Conservation (phyloP, 495 filamentous ascomycete genomes). For the Rusavskia elegans region DNA sequence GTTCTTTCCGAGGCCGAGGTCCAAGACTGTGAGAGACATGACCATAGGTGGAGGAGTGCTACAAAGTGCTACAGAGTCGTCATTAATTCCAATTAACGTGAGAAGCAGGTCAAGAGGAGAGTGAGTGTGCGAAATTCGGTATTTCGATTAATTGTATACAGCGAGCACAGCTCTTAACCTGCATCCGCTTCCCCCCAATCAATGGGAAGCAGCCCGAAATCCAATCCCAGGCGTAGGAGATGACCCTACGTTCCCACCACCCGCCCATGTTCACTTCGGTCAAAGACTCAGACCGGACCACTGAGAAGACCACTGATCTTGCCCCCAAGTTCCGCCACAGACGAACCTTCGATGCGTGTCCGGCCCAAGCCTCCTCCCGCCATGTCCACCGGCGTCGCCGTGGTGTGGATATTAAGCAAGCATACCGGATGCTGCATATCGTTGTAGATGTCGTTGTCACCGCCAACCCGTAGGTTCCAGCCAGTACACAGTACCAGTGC, state of each 20-base stretch:
- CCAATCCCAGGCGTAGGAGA: slow-evolving; percentile 35
- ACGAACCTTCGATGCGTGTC: slow-evolving; percentile 16
- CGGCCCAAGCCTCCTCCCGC: slow-evolving; percentile 3
- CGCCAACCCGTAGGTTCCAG: slow-evolving; percentile 24
- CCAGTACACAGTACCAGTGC: slow-evolving; percentile 30
- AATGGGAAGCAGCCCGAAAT: slow-evolving; percentile 24
- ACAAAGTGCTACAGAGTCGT: too few relatives aligned
- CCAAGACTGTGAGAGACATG: too few relatives aligned
- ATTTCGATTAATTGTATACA: slow-evolving; percentile 3
- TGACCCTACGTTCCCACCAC: slow-evolving; percentile 27
- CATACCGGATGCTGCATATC: slow-evolving; percentile 29
- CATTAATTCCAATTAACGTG: too few relatives aligned
- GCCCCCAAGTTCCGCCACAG: slow-evolving; percentile 25
- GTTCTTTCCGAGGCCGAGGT: too few relatives aligned
- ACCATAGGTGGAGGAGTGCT: too few relatives aligned
- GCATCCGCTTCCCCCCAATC: slow-evolving; percentile 29
- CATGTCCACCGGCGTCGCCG: slow-evolving; percentile 4
- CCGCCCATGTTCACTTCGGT: slow-evolving; percentile 7
- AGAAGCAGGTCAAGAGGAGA: too few relatives aligned
- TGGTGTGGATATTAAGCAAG: slow-evolving; percentile 13
- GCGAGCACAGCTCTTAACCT: slow-evolving; percentile 24
- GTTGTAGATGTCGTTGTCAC: slow-evolving; percentile 18
- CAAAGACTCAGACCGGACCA: slow-evolving; percentile 8
- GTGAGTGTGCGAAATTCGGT: background rate
- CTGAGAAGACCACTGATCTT: slow-evolving; percentile 21